These are phyloP conservation scores for Yarrowia sp. DNA, from an alignment of 805 yeast genomes.

Conservation along the genomic window DNA sequence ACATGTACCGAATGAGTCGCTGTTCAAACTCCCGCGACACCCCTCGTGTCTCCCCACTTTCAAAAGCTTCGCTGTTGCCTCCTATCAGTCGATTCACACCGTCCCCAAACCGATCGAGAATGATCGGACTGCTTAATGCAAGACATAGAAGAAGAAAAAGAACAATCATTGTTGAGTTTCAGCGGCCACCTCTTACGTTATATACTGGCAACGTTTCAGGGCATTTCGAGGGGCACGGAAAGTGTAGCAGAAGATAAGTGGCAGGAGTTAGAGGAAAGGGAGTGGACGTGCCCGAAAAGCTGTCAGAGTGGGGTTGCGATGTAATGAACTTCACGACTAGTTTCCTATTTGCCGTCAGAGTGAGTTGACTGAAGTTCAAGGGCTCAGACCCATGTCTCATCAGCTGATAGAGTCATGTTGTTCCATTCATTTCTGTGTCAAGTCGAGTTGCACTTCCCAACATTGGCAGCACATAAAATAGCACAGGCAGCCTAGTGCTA, in stretches of 20 bases:
- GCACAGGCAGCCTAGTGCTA: too few relatives aligned
- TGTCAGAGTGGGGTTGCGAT: not conserved
- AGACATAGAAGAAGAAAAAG: not conserved
- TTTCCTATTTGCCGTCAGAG: too few relatives aligned
- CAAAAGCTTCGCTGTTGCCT: slow-evolving; percentile 3
- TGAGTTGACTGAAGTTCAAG: too few relatives aligned
- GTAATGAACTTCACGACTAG: too few relatives aligned
- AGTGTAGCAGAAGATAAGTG: not conserved
- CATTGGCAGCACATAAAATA: too few relatives aligned
- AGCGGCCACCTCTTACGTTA: not conserved
- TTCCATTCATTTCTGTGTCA: too few relatives aligned
- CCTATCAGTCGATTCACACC: not conserved
- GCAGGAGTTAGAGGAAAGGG: not conserved
- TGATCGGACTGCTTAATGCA: not conserved
- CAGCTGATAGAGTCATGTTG: too few relatives aligned
- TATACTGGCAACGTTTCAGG: not conserved
- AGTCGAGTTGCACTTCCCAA: too few relatives aligned
- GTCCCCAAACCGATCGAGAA: not conserved
- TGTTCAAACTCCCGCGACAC: not conserved
- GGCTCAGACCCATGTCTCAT: too few relatives aligned
- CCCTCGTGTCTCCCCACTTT: not conserved
- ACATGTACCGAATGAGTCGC: slow-evolving; percentile 3
- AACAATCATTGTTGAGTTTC: not conserved
- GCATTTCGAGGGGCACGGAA: slow-evolving; percentile 10
- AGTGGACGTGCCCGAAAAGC: not conserved